Evolutionary conservation across 2,329 filamentous ascomycete species (phyloP), one percentile per base, ranked within the genome.

Genomic region (Ophiostoma triangulosporum): DNA sequence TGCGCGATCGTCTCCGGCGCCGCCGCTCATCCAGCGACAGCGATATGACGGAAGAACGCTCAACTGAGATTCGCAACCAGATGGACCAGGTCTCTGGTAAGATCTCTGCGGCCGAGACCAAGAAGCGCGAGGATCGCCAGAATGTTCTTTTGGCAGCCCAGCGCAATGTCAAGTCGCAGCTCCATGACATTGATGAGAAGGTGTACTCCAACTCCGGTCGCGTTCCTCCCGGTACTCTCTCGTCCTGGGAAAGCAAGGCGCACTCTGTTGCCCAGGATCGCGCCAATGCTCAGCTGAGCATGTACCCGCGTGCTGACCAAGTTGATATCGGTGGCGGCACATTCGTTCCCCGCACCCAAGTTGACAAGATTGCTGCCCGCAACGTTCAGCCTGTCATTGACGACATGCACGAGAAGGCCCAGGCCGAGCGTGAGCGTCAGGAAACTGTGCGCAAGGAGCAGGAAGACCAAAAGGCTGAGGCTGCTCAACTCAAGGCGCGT

Each of bases 351-450:
- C 81, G 84, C 60, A 74, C 80, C 5, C 86, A 89, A 48, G 80
- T 96, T 15, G 81, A 96, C 58, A 80, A 80, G 6, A 86, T 95
- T 59, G 90, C 90, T 3, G 77, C 80, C 12, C 80, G 77, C 46
- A 81, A 83, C 59, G 77, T 96, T 15, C 86, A 91, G 64, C 90
- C 90, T 4, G 81, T 93, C 0, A 66, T 96, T 6, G 84, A 95
- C 59, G 86, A 94, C 59, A 93, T 96, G 57, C 82, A 83, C 52
- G 82, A 86, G 51, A 86, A 83, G 63, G 86, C 86, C 0, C 84
- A 89, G 62, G 74, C 75, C 57, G 83, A 88, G 64, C 74, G 79
- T 36, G 86, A 84, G 49, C 76, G 82, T 56, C 76, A 85, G 56
- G 73, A 81, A 48, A 78, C 82, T 58, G 67, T 78, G 11, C 75